Evolutionary conservation across 148 eudicot genomes (phyloP), one percentile per base, ranked within the genome.

Genomic region (Pharnaceum exiguum): DNA sequence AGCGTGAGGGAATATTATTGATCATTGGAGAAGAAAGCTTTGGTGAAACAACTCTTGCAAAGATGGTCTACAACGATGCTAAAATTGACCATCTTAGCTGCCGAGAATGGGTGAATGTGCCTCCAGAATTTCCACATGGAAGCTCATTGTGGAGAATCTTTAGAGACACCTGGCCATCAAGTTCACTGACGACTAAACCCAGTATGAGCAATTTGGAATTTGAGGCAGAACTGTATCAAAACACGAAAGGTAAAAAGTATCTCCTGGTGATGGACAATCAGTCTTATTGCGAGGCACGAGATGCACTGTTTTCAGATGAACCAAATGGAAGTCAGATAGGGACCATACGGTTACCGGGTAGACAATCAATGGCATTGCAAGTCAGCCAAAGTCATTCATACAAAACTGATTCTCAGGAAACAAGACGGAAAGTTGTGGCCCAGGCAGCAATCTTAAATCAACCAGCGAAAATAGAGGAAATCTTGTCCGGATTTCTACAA

Each of bases 41-140:
- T 3, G 65, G 71, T 13, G 59, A 67, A 31, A 67, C 71, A 3
- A 67, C 59, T 48, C 33, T 67, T 17, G 65, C 62, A 17, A 51
- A 33, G 52, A 42, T 23, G 56, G 32, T 67, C 42, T 51, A n/a
- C 46, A 51, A 42, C 25, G 18, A 38, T 43, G 6, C 13, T 10
- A 21, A 0, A 1, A 40, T 51, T 37, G n/a, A n/a, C 7, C 44
- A 30, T 67, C 59, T 67, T 47, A n/a, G 16, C 11, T 22, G 16
- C 32, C 65, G 13, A 47, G 36, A 26, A n/a, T 59, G 71, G 71
- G 47, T 58, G 18, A 29, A 33, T 10, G 12, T 67, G 16, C 36
- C 45, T 16, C 39, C 22, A 24, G 45, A 42, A 43, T 15, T 31
- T 5, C 2, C 35, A 21, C 24, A 40, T 26, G 28, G 27, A 33